Base-by-base conservation (phyloP, 306 rosid species). In the Ochetophila trinervis region DNA sequence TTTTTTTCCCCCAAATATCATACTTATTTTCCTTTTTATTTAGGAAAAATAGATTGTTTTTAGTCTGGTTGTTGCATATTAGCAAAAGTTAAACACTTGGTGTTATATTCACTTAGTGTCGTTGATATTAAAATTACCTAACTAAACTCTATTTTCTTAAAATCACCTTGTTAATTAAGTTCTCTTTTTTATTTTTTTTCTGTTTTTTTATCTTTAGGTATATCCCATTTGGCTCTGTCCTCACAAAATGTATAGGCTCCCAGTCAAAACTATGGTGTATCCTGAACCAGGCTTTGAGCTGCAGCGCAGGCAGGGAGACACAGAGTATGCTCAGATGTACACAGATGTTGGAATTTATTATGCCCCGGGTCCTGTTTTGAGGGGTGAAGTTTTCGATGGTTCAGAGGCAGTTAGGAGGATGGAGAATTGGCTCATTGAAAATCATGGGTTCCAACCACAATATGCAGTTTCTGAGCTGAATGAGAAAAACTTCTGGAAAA, bases 151-250 rank as follows among this genome's bases (percentile, higher is more conserved):
- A 4, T 27, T 27, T 27, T 4, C 32, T 27, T 27, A 27, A 27
- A 27, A 27, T 27, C 32, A 27, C 4, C 32, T 27, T 27, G 32
- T 27, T 27, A 27, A 8, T 40, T 40, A 12, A 40, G 12, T 8
- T 40, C n/a, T n/a, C n/a, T 12, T 40, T 40, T 36, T 36, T 48
- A 11, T 49, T 69, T 4, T 8, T 15, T 60, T 53, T 40, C 71
- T 23, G 51, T 50, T 57, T 60, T 65, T 56, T 44, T 70, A 51
- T 44, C 42, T 70, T 19, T 61, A 93, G 98, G 85, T 93, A 30
- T 93, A 93, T 80, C 98, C 98, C 8, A 61, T 93, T 51, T 93
- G 98, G 98, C 89, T 93, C 52, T 93, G 98, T 24, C 98, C 98
- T 32, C 98, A 93, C 81, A 89, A 80, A 75, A 21, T 93, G 72